These are phyloP conservation scores for Euphorbia schlechtendalii DNA, from an alignment of 441 rosid genomes.

Conservation along the genomic window DNA sequence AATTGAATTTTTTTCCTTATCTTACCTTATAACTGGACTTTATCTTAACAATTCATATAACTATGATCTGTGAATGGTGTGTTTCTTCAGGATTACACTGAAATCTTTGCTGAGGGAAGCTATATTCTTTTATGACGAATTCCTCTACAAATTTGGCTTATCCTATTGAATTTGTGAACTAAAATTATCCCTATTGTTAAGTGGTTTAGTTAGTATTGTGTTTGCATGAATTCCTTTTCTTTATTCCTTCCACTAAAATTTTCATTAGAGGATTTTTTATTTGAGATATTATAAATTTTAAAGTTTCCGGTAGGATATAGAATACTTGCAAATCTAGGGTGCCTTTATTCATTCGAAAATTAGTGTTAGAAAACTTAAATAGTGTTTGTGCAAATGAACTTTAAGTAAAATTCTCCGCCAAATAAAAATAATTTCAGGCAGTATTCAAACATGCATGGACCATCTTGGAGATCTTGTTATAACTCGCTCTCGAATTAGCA, in stretches of 20 bases:
- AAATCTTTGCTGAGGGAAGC: slow-evolving; percentile 65
- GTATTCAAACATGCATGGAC: too few relatives aligned
- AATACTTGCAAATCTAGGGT: neutral
- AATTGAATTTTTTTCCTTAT: slow-evolving; percentile 16
- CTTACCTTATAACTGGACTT: neutral
- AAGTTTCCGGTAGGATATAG: neutral
- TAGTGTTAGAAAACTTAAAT: neutral
- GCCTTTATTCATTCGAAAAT: neutral
- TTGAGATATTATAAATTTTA: neutral
- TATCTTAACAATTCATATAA: neutral
- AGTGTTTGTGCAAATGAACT: neutral
- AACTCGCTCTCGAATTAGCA: too few relatives aligned
- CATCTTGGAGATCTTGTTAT: too few relatives aligned
- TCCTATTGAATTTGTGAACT: neutral
- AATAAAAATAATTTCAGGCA: neutral
- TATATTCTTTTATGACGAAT: slow-evolving; percentile 4
- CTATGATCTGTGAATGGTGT: slow-evolving; percentile 13
- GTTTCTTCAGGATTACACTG: slow-evolving; percentile 40
- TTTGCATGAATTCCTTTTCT: neutral
- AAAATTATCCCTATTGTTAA: neutral
- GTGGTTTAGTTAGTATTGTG: too few relatives aligned
- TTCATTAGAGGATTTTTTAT: neutral
- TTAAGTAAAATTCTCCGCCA: neutral
- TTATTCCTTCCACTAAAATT: too few relatives aligned
- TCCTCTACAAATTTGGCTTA: neutral